These are phyloP conservation scores for Phytophthora litchii DNA, from an alignment of 352 stramenopile genomes.

Conservation along the genomic window DNA sequence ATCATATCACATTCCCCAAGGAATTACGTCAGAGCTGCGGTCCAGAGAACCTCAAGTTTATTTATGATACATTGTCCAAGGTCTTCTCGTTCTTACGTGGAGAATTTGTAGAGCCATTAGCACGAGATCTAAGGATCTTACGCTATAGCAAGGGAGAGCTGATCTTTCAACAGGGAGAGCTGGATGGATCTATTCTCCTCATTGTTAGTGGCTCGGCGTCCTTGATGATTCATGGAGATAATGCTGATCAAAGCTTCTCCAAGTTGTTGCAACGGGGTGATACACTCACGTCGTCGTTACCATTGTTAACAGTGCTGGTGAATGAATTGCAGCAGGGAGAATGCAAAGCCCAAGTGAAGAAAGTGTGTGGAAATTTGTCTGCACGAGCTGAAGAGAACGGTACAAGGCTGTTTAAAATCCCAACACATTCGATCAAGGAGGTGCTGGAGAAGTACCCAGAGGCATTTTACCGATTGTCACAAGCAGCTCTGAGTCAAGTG, in stretches of 20 bases:
- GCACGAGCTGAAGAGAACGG: conserved; percentile 47
- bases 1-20: conserved; percentile 68
- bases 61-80: conserved; percentile 82
- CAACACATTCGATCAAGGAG: conserved; percentile 44
- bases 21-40: conserved; percentile 62
- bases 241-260: conserved; percentile 44
- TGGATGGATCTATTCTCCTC: conserved; percentile 83
- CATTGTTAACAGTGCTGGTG: conserved; percentile 65
- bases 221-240: conserved; percentile 63
- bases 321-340: conserved; percentile 42
- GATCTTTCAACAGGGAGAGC: conserved; percentile 62
- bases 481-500: conserved; percentile 79
- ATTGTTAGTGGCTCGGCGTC: conserved; percentile 62
- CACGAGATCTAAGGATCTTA: conserved; percentile 64
- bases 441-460: conserved; percentile 70
- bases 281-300: conserved; percentile 73
- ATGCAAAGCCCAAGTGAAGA: conserved; percentile 33
- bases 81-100: conserved; percentile 79
- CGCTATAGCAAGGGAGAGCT: conserved; percentile 48
- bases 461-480: conserved; percentile 73
- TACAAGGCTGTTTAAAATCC: conserved; percentile 75
- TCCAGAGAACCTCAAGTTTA: conserved; percentile 77
- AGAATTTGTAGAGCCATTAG: conserved; percentile 69
- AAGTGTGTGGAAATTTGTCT: conserved; percentile 66
- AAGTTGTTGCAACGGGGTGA: conserved; percentile 64